Percentiles rank a stretch among this genome's conserved stretches.
phyloP scores from a whole-genome alignment of 2,329 filamentous ascomycete species.

The Fusarium paranaense region DNA sequence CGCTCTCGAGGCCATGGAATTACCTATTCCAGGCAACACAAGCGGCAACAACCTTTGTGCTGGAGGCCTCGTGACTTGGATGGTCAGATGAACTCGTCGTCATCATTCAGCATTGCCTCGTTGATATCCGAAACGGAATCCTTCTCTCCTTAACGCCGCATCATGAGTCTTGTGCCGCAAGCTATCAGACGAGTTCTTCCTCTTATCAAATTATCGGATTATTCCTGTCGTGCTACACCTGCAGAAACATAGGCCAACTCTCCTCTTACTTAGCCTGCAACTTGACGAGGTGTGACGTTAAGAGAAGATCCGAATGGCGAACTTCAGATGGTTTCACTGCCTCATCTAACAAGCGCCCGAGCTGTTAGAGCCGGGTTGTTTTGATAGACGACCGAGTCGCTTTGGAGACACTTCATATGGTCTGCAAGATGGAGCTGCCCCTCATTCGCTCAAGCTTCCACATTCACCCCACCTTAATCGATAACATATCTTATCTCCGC shows the following conservation, averaged over 20 bases:
- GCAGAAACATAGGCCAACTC: not conserved
- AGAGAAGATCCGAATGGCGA: not conserved
- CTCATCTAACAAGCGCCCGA: not conserved
- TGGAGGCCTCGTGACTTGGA: conserved; percentile 32
- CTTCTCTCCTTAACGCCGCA: conserved; percentile 1
- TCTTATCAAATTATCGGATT: conserved; percentile 6
- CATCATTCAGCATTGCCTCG: conserved; percentile 22
- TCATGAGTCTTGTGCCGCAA: conserved; percentile 10
- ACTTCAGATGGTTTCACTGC: not conserved
- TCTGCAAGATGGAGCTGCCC: not conserved
- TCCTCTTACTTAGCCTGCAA: not conserved
- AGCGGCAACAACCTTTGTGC: conserved; percentile 13
- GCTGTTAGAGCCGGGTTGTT: not conserved
- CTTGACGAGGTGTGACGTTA: conserved; percentile 1
- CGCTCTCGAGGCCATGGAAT: conserved; percentile 10
- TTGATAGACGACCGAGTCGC: not conserved
- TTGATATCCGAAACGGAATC: conserved; percentile 1
- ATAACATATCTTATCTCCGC: conserved; percentile 41
- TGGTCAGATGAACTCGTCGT: conserved; percentile 30
- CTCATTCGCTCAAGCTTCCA: conserved; percentile 25
- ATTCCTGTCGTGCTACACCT: not conserved
- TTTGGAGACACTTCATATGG: not conserved
- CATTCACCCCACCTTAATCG: conserved; percentile 39
- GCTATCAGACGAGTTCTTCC: not conserved
- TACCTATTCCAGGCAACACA: conserved; percentile 28